Base-by-base conservation (phyloP, 345 rosid species). In the Erucastrum elatum region DNA sequence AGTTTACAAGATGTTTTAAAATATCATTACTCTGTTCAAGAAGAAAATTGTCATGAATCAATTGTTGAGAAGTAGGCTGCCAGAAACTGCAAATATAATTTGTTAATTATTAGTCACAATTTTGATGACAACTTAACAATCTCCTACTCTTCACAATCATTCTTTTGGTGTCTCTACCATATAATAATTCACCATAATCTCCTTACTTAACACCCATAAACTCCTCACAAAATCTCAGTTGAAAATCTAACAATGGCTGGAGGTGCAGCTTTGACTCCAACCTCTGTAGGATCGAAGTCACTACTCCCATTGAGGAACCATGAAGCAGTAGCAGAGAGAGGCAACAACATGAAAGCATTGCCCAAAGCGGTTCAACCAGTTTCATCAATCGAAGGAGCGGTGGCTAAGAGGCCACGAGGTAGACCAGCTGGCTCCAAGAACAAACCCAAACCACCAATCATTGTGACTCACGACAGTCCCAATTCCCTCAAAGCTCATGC, bases 401-500 rank as follows among this genome's bases (percentile, higher is more conserved):
- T 85, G 35, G 77, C 82, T 64, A 83, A 97, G 78, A 85, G 98
- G 51, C 96, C 94, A 11, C 88, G 98, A 30, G 99, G 99, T n/a
- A 84, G 99, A 75, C 99, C 99, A 0, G 94, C 98, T 13, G 98
- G 98, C 34, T 92, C 98, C 7, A 94, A 91, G 74, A 94, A 90
- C 84, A 95, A 91, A 81, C 99, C 99, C 0, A 95, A 95, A 79
- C 99, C 97, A n/a, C 98, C 99, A 16, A 88, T 95, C 55, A 88
- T 93, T 11, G 85, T 91, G 64, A 89, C 99, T 8, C 84, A 88
- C 41, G 99, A 95, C 75, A 91, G 96, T 51, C 94, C 96, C n/a
- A 91, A 88, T 75, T 92, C 99, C 0, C 90, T 95, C 64, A 83
- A 93, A n/a, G 94, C 94, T 7, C 92, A 95, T 17, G 99, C 97